These are phyloP conservation scores for Parmales sp. DNA, from an alignment of 108 stramenopile genomes.

Conservation along the genomic window DNA sequence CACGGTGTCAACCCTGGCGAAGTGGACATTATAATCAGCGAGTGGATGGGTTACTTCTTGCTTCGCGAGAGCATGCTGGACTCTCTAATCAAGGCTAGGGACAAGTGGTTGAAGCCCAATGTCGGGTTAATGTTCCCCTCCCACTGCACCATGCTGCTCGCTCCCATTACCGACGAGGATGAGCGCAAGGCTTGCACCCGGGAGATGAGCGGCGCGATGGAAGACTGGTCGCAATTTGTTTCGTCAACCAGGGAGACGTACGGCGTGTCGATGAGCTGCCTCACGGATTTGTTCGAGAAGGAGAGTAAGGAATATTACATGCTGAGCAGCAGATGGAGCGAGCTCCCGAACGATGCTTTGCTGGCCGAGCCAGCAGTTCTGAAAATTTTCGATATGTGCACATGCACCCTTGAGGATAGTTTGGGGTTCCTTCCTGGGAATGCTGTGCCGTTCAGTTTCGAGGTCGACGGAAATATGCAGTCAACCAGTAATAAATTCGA, in stretches of 20 bases:
- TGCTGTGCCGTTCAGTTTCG: conserved; percentile 56
- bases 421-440: conserved; percentile 50
- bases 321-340: conserved; percentile 78
- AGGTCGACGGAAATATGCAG: conserved; percentile 23
- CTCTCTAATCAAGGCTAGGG: conserved; percentile 79
- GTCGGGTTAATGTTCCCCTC: conserved; percentile 92
- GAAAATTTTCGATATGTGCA: conserved; percentile 76
- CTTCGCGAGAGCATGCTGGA: conserved; percentile 94
- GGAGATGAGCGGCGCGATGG: conserved; percentile 75
- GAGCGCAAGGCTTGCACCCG: conserved; percentile 60
- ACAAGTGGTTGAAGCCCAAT: conserved; percentile 72
- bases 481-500: too few relatives aligned
- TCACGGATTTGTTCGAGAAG: conserved; percentile 72
- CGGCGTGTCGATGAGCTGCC: conserved; percentile 77
- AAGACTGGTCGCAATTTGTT: conserved; percentile 80
- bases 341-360: conserved; percentile 65
- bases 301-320: conserved; percentile 93
- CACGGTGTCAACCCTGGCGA: too few relatives aligned
- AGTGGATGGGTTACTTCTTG: conserved; percentile 99
- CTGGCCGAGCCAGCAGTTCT: conserved; percentile 65
- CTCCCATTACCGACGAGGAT: conserved; percentile 81
- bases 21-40: conserved; percentile 91
- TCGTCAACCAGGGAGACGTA: conserved; percentile 65
- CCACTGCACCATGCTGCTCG: conserved; percentile 85
- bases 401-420: conserved; percentile 83